Evolutionary conservation across 345 rosid species (phyloP).

Genomic region (Populus simonii): DNA sequence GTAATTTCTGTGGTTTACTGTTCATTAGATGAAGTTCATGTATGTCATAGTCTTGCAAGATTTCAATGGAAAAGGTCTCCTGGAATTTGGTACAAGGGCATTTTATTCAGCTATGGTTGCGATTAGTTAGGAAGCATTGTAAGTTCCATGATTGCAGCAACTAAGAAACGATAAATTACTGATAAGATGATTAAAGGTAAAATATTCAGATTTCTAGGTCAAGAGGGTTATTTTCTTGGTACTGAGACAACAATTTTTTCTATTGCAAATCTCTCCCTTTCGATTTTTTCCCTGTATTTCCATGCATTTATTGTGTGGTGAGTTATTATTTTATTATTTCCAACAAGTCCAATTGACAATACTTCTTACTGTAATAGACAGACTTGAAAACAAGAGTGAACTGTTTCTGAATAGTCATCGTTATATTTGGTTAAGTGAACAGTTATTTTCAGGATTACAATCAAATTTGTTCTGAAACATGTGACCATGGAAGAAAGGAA

Average conservation of each 20-base stretch:
- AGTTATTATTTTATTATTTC: background rate
- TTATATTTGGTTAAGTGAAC: background rate
- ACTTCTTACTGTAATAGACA: background rate
- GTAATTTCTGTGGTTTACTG: slow-evolving; percentile 28
- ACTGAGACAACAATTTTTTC: too few species aligned
- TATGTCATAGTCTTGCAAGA: background rate
- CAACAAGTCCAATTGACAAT: background rate
- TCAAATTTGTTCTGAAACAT: background rate
- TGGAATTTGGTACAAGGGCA: background rate
- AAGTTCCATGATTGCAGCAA: background rate
- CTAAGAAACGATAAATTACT: background rate
- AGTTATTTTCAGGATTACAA: background rate
- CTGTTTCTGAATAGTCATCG: background rate
- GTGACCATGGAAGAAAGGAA: background rate
- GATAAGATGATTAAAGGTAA: background rate
- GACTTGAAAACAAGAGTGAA: background rate
- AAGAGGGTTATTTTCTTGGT: too few species aligned
- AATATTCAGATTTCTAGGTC: background rate
- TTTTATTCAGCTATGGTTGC: background rate
- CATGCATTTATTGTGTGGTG: too few species aligned
- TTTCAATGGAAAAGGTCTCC: background rate
- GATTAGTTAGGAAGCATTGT: background rate
- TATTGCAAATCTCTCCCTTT: too few species aligned
- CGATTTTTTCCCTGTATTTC: too few species aligned
- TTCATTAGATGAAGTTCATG: background rate